Conservation (phyloP, 257 asterid genomes). For the Voacanga thouarsii region DNA sequence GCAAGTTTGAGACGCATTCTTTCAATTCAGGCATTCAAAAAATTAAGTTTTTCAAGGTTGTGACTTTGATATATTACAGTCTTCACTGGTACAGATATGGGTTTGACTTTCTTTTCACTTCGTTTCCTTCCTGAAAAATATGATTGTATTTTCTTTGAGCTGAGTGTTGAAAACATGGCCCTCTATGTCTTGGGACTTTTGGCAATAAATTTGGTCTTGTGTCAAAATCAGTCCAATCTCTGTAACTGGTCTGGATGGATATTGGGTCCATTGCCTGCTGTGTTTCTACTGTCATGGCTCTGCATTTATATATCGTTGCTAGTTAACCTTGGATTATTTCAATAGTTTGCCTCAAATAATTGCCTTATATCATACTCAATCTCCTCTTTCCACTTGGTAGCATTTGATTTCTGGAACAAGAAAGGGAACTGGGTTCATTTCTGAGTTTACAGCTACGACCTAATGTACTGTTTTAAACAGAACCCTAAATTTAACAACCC, state of each 20-base stretch:
- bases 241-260: not conserved
- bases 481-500: not conserved
- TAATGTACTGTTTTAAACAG: not conserved
- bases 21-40: not conserved
- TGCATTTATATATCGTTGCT: not conserved
- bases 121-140: not conserved
- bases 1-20: not conserved
- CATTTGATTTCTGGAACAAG: not conserved
- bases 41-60: not conserved
- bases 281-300: not conserved
- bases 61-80: not conserved
- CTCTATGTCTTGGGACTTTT: not conserved
- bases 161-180: not conserved
- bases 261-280: not conserved
- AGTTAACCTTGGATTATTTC: not conserved
- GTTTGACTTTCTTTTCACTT: not conserved
- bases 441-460: not conserved
- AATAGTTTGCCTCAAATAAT: not conserved
- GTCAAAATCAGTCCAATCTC: not conserved
- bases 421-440: not conserved
- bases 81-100: not conserved
- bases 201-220: not conserved
- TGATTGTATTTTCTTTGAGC: not conserved
- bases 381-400: not conserved
- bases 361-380: not conserved